Conservation (phyloP, 345 rosid genomes). For the Aethionema arabicum region DNA sequence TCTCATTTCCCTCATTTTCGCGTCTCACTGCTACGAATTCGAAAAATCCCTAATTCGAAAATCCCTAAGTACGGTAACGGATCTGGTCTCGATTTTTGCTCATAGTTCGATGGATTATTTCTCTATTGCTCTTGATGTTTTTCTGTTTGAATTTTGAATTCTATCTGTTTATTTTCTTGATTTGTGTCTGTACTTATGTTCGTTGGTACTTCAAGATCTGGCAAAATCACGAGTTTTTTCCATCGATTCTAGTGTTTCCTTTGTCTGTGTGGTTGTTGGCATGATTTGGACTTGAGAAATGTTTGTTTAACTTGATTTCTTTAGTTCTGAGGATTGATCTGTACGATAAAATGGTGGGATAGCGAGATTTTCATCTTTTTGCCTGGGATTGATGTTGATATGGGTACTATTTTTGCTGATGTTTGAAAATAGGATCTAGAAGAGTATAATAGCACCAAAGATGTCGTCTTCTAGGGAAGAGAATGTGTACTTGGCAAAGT, state of each 20-base stretch:
- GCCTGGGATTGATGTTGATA: background rate
- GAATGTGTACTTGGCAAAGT: slow-evolving; percentile 89
- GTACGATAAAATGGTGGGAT: slow-evolving; percentile 1
- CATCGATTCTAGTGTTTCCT: background rate
- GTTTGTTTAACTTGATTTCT: background rate
- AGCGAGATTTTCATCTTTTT: background rate
- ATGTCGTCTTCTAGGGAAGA: slow-evolving; percentile 74
- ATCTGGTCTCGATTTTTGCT: slow-evolving; percentile 21
- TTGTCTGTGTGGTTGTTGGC: background rate
- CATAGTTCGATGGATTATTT: background rate
- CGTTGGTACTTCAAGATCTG: slow-evolving; percentile 25
- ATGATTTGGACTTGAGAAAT: too few relatives aligned
- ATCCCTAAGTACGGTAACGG: slow-evolving; percentile 28
- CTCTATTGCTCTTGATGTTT: slow-evolving; percentile 4
- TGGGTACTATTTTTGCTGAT: background rate
- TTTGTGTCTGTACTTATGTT: background rate
- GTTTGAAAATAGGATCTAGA: slow-evolving; percentile 23
- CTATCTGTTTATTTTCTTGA: background rate
- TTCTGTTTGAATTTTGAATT: slow-evolving; percentile 11
- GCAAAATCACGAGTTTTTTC: background rate
- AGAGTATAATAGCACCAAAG: slow-evolving; percentile 9
- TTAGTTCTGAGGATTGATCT: slow-evolving; percentile 3
- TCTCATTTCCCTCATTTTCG: slow-evolving; percentile 10
- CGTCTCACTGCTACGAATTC: slow-evolving; percentile 13
- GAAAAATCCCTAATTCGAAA: slow-evolving; percentile 30